A percentile compares a stretch with the other conserved stretches of the same genome.
Conservation (phyloP, 441 rosid species). For the Gossypium trilobum region DNA sequence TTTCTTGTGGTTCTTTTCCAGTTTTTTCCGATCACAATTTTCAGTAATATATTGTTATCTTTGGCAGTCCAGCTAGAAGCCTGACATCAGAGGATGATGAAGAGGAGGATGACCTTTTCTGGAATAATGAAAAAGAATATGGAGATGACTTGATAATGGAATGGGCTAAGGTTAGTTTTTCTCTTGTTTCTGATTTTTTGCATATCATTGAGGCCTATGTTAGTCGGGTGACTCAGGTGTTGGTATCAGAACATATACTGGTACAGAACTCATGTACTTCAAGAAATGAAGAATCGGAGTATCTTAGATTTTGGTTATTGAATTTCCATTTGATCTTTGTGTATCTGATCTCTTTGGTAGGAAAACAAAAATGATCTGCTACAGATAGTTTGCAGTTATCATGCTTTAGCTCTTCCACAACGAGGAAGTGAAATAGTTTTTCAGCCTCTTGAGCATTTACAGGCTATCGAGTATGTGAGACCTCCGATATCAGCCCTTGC, state of each 20-base stretch:
- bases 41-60: slow-evolving; percentile 37
- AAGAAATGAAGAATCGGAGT: background rate
- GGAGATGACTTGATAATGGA: slow-evolving; percentile 63
- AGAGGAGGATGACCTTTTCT: slow-evolving; percentile 44
- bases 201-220: background rate
- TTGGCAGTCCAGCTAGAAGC: slow-evolving; percentile 94
- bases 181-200: slow-evolving; percentile 10
- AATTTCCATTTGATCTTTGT: slow-evolving; percentile 18
- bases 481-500: slow-evolving; percentile 55
- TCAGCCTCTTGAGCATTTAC: slow-evolving; percentile 84
- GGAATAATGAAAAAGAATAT: slow-evolving; percentile 33
- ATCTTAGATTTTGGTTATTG: background rate
- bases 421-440: slow-evolving; percentile 59
- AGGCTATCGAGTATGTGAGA: slow-evolving; percentile 63
- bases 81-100: slow-evolving; percentile 61
- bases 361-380: slow-evolving; percentile 71
- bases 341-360: slow-evolving; percentile 32
- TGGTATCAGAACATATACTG: background rate
- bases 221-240: background rate
- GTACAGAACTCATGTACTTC: background rate
- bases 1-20: background rate
- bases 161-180: slow-evolving; percentile 82
- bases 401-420: slow-evolving; percentile 52
- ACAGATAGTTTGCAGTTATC: slow-evolving; percentile 78
- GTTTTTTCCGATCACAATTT: slow-evolving; percentile 15